Evolutionary conservation across 495 filamentous ascomycete species (phyloP), one percentile per base, ranked within the genome.

Genomic region (Hyaloscypha finlandica): DNA sequence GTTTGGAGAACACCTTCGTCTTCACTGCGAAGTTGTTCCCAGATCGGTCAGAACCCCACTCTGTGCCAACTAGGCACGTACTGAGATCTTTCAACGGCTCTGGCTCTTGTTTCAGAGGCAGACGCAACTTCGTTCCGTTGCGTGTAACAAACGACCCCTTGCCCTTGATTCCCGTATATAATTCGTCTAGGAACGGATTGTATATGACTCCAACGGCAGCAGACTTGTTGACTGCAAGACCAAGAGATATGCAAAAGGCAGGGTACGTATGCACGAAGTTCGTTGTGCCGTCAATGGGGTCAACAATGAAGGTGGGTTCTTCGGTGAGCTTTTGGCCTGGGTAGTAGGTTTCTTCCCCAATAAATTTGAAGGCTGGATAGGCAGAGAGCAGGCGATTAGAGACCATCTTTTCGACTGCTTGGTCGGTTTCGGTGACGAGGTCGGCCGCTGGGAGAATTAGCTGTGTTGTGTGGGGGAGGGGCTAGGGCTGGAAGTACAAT

Each of bases 261-360:
- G 92, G 90, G 78, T 92, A 90, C 61, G 81, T 81, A 78, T 97
- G 93, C 6, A 96, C 86, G 72, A 97, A 96, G 80, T 97, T 97
- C 56, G 87, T 87, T 14, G 92, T 96, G 65, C 93, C 93, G 29
- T 56, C 53, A 4, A 56, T 56, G 19, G 93, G 93, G 79, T 97
- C 93, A 66, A 90, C 86, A 77, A 96, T 85, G 79, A 97, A 96
- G 55, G 93, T 97, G 1, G 93, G 93, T 1, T 79, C 81, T 45
- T 82, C 72, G 3, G 89, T 92, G 64, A 97, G 80, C 31, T 73
- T 80, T 66, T 79, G 79, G 63, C 88, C 85, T 32, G 90, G 83
- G 56, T 88, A 77, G 83, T 94, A 95, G 22, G 90, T 96, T 76
- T 97, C 93, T 74, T 95, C 92, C 73, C 92, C 92, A 67, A 94